Evolutionary conservation across 1,139 yeast species (phyloP).

Genomic region (Candida gigantensis): DNA sequence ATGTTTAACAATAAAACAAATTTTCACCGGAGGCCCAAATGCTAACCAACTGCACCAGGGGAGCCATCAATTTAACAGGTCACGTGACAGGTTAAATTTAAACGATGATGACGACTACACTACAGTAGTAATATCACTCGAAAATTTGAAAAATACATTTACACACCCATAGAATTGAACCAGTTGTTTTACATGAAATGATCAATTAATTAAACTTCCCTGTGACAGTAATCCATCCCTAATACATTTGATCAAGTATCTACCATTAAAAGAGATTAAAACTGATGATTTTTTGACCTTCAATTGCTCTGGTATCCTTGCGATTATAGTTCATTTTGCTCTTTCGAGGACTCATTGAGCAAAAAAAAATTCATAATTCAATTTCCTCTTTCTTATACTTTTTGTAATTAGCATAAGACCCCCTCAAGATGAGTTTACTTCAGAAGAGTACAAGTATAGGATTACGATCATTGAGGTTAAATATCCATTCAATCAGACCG

Average conservation of each 20-base stretch:
- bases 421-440: slow-evolving; percentile 4
- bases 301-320: background rate
- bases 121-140: background rate
- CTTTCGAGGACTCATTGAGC: background rate
- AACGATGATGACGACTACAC: background rate
- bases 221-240: no score
- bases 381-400: no score
- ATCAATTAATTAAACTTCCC: no score
- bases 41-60: slow-evolving; percentile 60
- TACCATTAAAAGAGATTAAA: background rate
- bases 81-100: background rate
- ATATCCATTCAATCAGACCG: slow-evolving; percentile 3
- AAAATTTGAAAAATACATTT: background rate
- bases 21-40: slow-evolving; percentile 53
- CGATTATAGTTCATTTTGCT: no score
- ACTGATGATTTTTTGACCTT: background rate
- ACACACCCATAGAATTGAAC: background rate
- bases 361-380: background rate
- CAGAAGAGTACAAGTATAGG: slow-evolving; percentile 7
- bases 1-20: background rate
- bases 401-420: no score
- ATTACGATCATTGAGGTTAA: slow-evolving; percentile 3
- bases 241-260: no score
- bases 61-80: slow-evolving; percentile 26
- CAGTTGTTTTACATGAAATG: no score